phyloP scores from a whole-genome alignment of 83 land plant genomes.

The Picea abies region DNA sequence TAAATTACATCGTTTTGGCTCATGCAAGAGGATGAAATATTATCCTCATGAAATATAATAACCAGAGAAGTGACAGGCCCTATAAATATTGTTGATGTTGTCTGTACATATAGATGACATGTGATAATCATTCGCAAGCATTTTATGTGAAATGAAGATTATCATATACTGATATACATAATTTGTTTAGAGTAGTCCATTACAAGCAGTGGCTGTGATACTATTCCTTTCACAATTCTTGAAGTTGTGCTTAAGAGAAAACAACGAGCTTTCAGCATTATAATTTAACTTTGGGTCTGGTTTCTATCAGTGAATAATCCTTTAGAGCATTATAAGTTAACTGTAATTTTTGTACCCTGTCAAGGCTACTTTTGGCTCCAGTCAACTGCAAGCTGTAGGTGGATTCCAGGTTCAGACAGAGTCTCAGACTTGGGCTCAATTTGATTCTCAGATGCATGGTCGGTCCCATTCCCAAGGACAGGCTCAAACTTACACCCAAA shows the following conservation, averaged over 20 bases:
- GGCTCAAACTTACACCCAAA: conserved; percentile 24
- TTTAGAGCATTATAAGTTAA: neutral
- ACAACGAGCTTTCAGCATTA: neutral
- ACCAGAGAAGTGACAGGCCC: no score
- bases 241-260: neutral
- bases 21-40: no score
- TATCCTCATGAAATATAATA: no score
- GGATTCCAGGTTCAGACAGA: conserved; percentile 19
- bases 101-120: no score
- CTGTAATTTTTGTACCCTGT: neutral
- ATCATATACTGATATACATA: neutral
- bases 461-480: conserved; percentile 23
- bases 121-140: no score
- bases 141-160: no score
- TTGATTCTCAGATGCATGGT: conserved; percentile 15
- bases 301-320: neutral
- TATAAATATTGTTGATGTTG: no score
- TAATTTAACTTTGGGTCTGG: conserved; percentile 5
- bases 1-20: no score
- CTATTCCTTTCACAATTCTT: neutral
- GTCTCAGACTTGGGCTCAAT: neutral
- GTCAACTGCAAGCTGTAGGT: conserved; percentile 23
- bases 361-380: conserved; percentile 24
- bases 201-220: neutral
- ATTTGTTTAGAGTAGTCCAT: neutral